Percentiles rank a stretch among this genome's conserved stretches.
phyloP scores from a whole-genome alignment of 257 asterid species.

The Solanum lycopersicoides region DNA sequence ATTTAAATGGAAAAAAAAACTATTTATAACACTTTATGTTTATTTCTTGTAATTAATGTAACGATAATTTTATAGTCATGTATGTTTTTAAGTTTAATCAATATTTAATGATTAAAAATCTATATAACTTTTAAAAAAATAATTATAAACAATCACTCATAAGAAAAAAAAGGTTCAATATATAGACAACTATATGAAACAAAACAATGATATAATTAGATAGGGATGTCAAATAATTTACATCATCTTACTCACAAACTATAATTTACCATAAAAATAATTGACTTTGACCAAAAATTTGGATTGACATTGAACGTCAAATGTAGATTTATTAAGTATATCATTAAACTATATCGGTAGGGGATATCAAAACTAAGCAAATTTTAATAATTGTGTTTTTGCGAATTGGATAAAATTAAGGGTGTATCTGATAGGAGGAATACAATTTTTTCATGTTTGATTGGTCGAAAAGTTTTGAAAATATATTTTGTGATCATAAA shows the following conservation, averaged over 20 bases:
- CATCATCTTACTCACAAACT: background rate
- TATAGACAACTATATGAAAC: background rate
- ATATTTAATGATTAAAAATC: background rate
- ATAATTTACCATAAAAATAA: background rate
- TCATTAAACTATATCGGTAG: background rate
- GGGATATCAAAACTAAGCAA: background rate
- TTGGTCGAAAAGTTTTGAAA: background rate
- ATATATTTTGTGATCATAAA: background rate
- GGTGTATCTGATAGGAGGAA: background rate
- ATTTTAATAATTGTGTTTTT: background rate
- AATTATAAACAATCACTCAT: background rate
- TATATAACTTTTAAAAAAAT: background rate
- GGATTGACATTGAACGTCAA: background rate
- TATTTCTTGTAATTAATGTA: background rate
- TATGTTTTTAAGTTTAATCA: background rate
- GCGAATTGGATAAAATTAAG: background rate
- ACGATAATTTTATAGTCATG: background rate
- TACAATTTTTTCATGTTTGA: background rate
- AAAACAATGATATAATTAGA: background rate
- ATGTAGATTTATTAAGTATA: background rate
- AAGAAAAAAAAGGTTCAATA: background rate
- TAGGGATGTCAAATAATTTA: background rate
- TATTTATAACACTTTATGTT: background rate
- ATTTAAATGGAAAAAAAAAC: background rate
- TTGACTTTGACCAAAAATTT: background rate